A percentile compares a stretch with the other conserved stretches of the same genome.
These are phyloP conservation scores for Tolypocladium pustulatum DNA, from an alignment of 2,329 filamentous ascomycete genomes.

Conservation along the genomic window DNA sequence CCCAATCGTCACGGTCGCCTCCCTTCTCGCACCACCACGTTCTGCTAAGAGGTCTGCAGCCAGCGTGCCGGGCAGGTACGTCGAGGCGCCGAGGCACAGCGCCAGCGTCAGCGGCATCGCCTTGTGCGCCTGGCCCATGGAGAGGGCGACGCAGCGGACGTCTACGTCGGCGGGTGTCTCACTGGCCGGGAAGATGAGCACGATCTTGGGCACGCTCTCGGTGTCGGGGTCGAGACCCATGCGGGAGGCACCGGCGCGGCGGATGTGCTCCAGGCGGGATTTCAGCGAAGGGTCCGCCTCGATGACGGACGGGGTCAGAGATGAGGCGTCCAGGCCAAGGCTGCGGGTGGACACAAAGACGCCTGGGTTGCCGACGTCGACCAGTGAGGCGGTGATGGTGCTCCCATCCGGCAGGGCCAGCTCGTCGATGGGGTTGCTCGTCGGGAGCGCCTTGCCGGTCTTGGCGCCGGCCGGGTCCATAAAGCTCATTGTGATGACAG, in stretches of 20 bases:
- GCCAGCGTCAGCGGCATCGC: conserved; percentile 46
- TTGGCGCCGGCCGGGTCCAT: conserved; percentile 51
- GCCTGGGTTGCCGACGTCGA: conserved; percentile 55
- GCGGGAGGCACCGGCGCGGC: conserved; percentile 41
- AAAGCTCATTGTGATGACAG: conserved; percentile 50
- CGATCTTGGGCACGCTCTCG: conserved; percentile 52
- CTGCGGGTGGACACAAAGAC: conserved; percentile 49
- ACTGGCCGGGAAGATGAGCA: conserved; percentile 28
- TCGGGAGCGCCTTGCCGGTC: conserved; percentile 42
- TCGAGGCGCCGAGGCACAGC: conserved; percentile 38
- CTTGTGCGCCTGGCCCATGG: conserved; percentile 45
- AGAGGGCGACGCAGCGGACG: conserved; percentile 37
- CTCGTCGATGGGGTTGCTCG: conserved; percentile 41
- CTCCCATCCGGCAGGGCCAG: conserved; percentile 26
- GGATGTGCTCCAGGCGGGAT: conserved; percentile 41
- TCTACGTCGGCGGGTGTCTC: conserved; percentile 17
- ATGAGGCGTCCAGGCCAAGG: conserved; percentile 32
- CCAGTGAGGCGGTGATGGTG: conserved; percentile 40
- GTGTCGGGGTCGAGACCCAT: conserved; percentile 47
- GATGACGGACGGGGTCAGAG: conserved; percentile 43
- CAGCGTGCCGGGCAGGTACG: conserved; percentile 32
- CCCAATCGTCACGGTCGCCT: conserved; percentile 26
- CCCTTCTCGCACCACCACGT: neutral
- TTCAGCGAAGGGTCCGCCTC: conserved; percentile 33
- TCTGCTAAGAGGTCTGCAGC: conserved; percentile 20